These are phyloP conservation scores for Termitomyces titanicus DNA, from an alignment of 768 basidiomycete species.

Conservation along the genomic window DNA sequence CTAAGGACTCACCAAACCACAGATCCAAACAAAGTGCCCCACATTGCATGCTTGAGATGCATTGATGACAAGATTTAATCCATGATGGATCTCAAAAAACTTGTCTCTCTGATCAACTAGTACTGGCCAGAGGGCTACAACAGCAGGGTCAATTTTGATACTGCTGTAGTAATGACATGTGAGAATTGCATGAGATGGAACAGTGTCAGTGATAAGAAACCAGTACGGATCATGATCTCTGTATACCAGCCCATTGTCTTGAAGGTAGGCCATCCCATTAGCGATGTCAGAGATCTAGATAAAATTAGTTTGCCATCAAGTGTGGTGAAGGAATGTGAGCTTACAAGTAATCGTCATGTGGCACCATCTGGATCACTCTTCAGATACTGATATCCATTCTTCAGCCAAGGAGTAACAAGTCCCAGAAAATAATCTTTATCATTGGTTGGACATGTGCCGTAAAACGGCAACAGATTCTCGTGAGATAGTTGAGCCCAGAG, in stretches of 20 bases:
- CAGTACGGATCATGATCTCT: background rate
- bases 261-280: background rate
- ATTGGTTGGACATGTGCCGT: background rate
- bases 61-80: background rate
- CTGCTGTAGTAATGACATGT: too few relatives aligned
- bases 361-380: background rate
- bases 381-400: background rate
- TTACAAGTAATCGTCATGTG: background rate
- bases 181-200: background rate
- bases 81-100: background rate
- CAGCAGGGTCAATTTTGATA: background rate
- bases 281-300: background rate
- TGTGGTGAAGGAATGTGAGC: background rate
- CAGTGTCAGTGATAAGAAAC: background rate
- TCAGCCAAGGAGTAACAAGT: background rate
- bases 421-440: background rate
- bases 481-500: background rate
- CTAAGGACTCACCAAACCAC: background rate
- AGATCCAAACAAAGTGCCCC: background rate
- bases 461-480: background rate
- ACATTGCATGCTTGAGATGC: background rate
- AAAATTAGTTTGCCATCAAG: background rate
- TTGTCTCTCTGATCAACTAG: background rate
- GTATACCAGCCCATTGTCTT: background rate
- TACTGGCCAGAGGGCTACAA: background rate